phyloP scores from a whole-genome alignment of 495 filamentous ascomycete genomes.

The Tuber brumale region DNA sequence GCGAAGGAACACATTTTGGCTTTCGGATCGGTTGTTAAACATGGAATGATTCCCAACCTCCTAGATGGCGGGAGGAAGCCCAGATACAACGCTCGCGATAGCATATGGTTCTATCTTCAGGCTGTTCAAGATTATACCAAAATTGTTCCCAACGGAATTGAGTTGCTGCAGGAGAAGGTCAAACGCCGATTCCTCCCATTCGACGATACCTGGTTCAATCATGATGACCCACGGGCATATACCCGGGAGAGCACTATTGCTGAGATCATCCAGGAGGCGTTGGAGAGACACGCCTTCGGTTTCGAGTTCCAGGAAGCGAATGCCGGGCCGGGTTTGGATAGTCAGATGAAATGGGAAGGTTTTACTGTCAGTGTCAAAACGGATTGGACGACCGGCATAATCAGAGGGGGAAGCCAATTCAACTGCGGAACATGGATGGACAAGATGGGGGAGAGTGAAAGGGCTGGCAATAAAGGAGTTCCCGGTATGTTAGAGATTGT shows the following conservation, averaged over 20 bases:
- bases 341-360: slow-evolving; percentile 86
- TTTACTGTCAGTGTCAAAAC: slow-evolving; percentile 86
- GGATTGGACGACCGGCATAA: slow-evolving; percentile 86
- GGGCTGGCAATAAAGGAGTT: slow-evolving; percentile 85
- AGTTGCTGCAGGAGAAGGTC: slow-evolving; percentile 68
- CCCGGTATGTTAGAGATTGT: slow-evolving; percentile 46
- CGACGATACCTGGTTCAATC: slow-evolving; percentile 84
- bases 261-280: slow-evolving; percentile 85
- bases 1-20: slow-evolving; percentile 90
- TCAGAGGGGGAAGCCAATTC: slow-evolving; percentile 85
- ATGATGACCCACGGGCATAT: slow-evolving; percentile 77
- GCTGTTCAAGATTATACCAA: slow-evolving; percentile 86
- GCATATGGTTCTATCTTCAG: slow-evolving; percentile 95
- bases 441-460: slow-evolving; percentile 98
- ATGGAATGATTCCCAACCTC: slow-evolving; percentile 97
- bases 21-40: slow-evolving; percentile 93
- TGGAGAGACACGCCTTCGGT: slow-evolving; percentile 83
- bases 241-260: slow-evolving; percentile 70
- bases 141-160: slow-evolving; percentile 70
- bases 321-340: slow-evolving; percentile 76
- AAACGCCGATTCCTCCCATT: slow-evolving; percentile 88
- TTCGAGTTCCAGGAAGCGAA: slow-evolving; percentile 92
- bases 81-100: slow-evolving; percentile 93
- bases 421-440: slow-evolving; percentile 99
- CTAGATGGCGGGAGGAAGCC: slow-evolving; percentile 78